phyloP scores from a whole-genome alignment of 2,329 filamentous ascomycete species.

The Colletotrichum sp. region DNA sequence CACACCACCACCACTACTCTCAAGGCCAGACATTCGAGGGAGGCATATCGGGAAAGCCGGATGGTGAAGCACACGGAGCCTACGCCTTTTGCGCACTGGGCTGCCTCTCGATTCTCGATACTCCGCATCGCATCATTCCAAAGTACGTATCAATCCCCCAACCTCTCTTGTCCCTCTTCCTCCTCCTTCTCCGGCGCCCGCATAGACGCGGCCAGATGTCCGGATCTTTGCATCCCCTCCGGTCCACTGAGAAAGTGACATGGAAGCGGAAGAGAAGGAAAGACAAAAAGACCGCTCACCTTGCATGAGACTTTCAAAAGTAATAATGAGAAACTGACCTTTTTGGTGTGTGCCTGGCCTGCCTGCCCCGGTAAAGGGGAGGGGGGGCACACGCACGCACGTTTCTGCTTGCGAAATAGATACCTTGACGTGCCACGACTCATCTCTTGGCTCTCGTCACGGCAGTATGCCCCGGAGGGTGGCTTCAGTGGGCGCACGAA shows the following conservation, averaged over 20 bases:
- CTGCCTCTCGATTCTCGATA: conserved; percentile 84
- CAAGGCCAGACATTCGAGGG: conserved; percentile 92
- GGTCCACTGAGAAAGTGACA: conserved; percentile 41
- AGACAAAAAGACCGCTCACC: neutral
- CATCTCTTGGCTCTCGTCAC: conserved; percentile 85
- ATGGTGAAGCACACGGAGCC: conserved; percentile 91
- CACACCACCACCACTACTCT: neutral
- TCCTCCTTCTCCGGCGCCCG: neutral
- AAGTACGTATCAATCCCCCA: conserved; percentile 57
- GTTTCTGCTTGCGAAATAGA: conserved; percentile 44
- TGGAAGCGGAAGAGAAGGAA: conserved; percentile 26
- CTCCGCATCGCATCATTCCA: conserved; percentile 75
- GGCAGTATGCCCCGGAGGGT: conserved; percentile 90
- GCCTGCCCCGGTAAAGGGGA: neutral
- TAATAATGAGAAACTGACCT: neutral
- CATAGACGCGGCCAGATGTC: neutral
- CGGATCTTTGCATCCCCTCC: neutral
- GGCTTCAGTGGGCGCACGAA: conserved; percentile 94
- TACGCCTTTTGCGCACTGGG: conserved; percentile 96
- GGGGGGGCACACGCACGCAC: conserved; percentile 29
- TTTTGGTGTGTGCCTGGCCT: neutral
- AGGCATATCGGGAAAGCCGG: conserved; percentile 85
- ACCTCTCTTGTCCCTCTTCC: neutral
- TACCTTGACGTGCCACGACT: conserved; percentile 80
- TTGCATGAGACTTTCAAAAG: neutral